A percentile compares a stretch with the other conserved stretches of the same genome.
Evolutionary conservation across 331 rosid species (phyloP).

Genomic region (Saraca asoca): DNA sequence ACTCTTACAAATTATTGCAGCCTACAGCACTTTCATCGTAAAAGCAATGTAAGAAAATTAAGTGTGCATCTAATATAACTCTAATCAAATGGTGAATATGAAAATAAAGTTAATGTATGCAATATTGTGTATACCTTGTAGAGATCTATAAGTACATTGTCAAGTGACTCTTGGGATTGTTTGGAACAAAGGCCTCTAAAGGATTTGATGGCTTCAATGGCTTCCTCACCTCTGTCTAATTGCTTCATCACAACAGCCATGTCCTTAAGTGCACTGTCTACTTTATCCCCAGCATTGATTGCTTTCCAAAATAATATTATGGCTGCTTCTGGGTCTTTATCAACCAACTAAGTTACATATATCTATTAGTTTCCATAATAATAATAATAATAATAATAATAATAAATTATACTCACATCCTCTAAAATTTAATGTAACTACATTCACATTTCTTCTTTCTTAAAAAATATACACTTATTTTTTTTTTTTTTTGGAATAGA

Average conservation of each 20-base stretch:
- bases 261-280: conserved; percentile 87
- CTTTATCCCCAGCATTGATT: conserved; percentile 78
- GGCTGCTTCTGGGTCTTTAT: conserved; percentile 81
- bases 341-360: conserved; percentile 54
- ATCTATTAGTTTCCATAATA: conserved; percentile 3
- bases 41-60: no score
- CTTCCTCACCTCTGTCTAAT: conserved; percentile 81
- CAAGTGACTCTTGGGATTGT: conserved; percentile 86
- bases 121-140: conserved; percentile 59
- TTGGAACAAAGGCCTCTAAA: conserved; percentile 66
- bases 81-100: neutral
- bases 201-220: conserved; percentile 82
- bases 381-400: neutral
- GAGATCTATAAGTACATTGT: conserved; percentile 83
- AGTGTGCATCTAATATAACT: no score
- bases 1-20: no score
- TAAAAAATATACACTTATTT: no score
- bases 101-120: neutral
- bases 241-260: conserved; percentile 98
- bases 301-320: conserved; percentile 82
- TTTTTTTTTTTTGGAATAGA: no score
- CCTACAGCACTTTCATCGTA: no score
- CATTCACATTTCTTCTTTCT: no score
- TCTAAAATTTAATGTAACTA: no score
- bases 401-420: no score